phyloP scores from a whole-genome alignment of 169 alveolate genomes.

The Miamiensis avidus region DNA sequence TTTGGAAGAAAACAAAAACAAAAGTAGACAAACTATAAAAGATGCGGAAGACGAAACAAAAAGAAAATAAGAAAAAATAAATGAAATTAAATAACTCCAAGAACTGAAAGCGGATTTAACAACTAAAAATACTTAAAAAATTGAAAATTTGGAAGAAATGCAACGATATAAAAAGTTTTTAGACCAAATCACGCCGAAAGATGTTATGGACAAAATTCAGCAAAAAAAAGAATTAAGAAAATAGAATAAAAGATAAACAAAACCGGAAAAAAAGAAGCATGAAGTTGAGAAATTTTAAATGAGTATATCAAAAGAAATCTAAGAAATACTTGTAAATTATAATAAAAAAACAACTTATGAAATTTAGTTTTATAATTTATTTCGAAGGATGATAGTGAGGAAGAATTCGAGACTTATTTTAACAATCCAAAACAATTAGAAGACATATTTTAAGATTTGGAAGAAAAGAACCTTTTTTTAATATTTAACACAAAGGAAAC shows the following conservation, averaged over 20 bases:
- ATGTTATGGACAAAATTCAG: slow-evolving; percentile 31
- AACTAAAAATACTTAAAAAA: slow-evolving; percentile 54
- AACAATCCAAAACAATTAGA: slow-evolving; percentile 57
- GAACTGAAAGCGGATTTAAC: slow-evolving; percentile 53
- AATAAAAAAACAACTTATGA: slow-evolving; percentile 16
- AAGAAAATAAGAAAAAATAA: slow-evolving; percentile 48
- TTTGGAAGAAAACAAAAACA: slow-evolving; percentile 64
- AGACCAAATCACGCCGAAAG: slow-evolving; percentile 55
- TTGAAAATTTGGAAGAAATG: slow-evolving; percentile 62
- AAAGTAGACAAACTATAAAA: slow-evolving; percentile 62
- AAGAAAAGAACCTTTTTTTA: slow-evolving; percentile 68
- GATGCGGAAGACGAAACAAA: slow-evolving; percentile 62
- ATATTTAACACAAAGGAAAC: slow-evolving; percentile 68
- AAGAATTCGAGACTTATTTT: slow-evolving; percentile 50
- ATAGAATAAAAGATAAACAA: slow-evolving; percentile 7
- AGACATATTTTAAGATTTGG: slow-evolving; percentile 62
- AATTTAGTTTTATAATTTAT: slow-evolving; percentile 30
- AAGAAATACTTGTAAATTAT: background rate
- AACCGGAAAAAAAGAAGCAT: slow-evolving; percentile 16
- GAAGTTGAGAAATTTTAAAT: slow-evolving; percentile 6
- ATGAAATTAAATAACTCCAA: slow-evolving; percentile 50
- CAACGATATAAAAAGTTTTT: slow-evolving; percentile 66
- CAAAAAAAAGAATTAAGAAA: slow-evolving; percentile 21
- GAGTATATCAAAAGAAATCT: slow-evolving; percentile 1
- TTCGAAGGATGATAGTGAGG: slow-evolving; percentile 56